phyloP scores from a whole-genome alignment of 2,329 filamentous ascomycete genomes.

The Macroventuria anomochaeta region DNA sequence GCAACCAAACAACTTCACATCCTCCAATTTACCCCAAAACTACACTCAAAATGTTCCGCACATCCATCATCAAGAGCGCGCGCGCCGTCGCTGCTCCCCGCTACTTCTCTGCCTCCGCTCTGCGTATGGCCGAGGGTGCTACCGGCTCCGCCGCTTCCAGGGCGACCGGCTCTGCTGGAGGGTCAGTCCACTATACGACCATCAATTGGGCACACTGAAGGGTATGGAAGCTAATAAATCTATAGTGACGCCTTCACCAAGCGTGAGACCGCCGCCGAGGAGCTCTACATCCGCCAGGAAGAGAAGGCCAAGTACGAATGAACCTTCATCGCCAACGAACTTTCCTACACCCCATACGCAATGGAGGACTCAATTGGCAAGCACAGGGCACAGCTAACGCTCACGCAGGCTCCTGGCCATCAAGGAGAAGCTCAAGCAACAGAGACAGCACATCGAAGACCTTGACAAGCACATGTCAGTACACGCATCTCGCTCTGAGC shows the following conservation, averaged over 20 bases:
- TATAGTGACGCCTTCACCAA: slow-evolving; percentile 87
- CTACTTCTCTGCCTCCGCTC: slow-evolving; percentile 53
- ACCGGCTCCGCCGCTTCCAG: slow-evolving; percentile 53
- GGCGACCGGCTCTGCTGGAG: slow-evolving; percentile 48
- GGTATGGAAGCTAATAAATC: slow-evolving; percentile 11
- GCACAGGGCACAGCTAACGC: slow-evolving; percentile 19
- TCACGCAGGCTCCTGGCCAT: slow-evolving; percentile 69
- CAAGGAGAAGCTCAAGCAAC: slow-evolving; percentile 71
- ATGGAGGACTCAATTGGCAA: neutral
- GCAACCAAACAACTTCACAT: slow-evolving; percentile 8
- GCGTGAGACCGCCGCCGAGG: slow-evolving; percentile 87
- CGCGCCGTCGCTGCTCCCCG: slow-evolving; percentile 47
- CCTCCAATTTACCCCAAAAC: slow-evolving; percentile 21
- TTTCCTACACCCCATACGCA: neutral
- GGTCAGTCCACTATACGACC: slow-evolving; percentile 31
- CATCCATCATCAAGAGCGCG: slow-evolving; percentile 50
- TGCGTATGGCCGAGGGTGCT: slow-evolving; percentile 55
- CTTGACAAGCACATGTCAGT: slow-evolving; percentile 85
- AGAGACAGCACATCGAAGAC: slow-evolving; percentile 83
- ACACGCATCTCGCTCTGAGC: neutral
- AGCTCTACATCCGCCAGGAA: slow-evolving; percentile 81
- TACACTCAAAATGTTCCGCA: slow-evolving; percentile 44
- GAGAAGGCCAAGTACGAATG: slow-evolving; percentile 78
- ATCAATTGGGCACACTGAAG: neutral
- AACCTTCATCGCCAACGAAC: neutral